Evolutionary conservation across 2,329 filamentous ascomycete genomes (phyloP).

Genomic region (Penicillium sp.): DNA sequence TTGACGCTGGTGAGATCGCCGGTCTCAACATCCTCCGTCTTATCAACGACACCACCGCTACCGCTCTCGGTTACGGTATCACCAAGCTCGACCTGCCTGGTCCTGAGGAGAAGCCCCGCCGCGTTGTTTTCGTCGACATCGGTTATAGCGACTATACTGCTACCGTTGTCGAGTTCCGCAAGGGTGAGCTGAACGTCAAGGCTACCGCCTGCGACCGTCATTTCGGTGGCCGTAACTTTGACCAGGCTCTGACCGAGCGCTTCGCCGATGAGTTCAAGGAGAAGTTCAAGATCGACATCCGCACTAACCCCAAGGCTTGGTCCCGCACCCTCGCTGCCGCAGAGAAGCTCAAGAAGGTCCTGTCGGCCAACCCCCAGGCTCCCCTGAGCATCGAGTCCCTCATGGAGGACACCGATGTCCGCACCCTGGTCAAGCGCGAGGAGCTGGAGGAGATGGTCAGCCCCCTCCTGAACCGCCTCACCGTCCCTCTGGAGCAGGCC

Average conservation of each 20-base stretch:
- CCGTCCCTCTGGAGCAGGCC: slow-evolving; percentile 80
- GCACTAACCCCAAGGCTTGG: slow-evolving; percentile 84
- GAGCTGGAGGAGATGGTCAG: slow-evolving; percentile 90
- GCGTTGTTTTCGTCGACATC: slow-evolving; percentile 91
- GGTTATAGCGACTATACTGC: slow-evolving; percentile 95
- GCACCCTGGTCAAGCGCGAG: slow-evolving; percentile 85
- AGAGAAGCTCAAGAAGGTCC: slow-evolving; percentile 97
- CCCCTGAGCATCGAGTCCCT: slow-evolving; percentile 96
- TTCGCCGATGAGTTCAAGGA: slow-evolving; percentile 95
- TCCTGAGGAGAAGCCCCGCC: slow-evolving; percentile 86
- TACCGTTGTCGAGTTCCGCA: slow-evolving; percentile 93
- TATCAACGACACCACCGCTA: slow-evolving; percentile 97
- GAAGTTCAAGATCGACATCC: slow-evolving; percentile 97
- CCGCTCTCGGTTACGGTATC: slow-evolving; percentile 94
- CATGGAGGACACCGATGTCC: slow-evolving; percentile 96
- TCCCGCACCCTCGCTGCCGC: slow-evolving; percentile 84
- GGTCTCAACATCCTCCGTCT: slow-evolving; percentile 89
- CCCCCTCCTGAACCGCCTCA: slow-evolving; percentile 75
- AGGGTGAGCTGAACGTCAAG: slow-evolving; percentile 94
- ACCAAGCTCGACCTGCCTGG: slow-evolving; percentile 92
- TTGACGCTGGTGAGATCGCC: slow-evolving; percentile 91
- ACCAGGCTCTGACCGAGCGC: slow-evolving; percentile 92
- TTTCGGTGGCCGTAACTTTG: slow-evolving; percentile 96
- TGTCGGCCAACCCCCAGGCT: slow-evolving; percentile 91
- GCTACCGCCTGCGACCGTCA: slow-evolving; percentile 90